Conservation (phyloP, 2,329 filamentous ascomycete species). For the Colletotrichum shisoi region DNA sequence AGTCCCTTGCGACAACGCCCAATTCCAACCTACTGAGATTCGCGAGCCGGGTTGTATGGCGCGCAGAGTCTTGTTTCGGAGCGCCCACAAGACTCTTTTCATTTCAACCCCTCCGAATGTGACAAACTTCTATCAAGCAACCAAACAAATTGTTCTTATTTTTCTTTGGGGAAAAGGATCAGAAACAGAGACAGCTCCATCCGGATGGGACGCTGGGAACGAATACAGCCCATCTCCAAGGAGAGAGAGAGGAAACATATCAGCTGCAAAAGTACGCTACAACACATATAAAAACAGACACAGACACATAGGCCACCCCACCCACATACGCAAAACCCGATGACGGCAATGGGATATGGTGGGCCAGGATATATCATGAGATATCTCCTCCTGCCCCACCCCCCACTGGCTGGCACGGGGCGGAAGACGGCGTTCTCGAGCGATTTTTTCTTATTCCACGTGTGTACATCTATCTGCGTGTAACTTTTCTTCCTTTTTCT, state of each 20-base stretch:
- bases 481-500: background rate
- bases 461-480: background rate
- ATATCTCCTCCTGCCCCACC: background rate
- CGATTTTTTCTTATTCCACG: background rate
- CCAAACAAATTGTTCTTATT: background rate
- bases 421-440: background rate
- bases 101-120: background rate
- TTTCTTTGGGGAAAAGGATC: background rate
- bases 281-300: slow-evolving; percentile 1
- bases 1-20: slow-evolving; percentile 51
- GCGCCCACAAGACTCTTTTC: background rate
- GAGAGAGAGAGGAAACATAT: background rate
- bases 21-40: slow-evolving; percentile 50
- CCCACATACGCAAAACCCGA: background rate
- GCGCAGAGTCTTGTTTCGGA: background rate
- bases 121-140: background rate
- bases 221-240: slow-evolving; percentile 8
- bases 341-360: slow-evolving; percentile 2
- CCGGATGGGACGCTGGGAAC: background rate
- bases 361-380: background rate
- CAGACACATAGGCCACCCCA: background rate
- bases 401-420: background rate
- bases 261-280: background rate
- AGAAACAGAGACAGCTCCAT: background rate
- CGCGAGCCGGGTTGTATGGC: background rate